Percentiles rank a stretch among this genome's conserved stretches.
These are phyloP conservation scores for Cicer judaicum DNA, from an alignment of 306 rosid species.

Conservation along the genomic window DNA sequence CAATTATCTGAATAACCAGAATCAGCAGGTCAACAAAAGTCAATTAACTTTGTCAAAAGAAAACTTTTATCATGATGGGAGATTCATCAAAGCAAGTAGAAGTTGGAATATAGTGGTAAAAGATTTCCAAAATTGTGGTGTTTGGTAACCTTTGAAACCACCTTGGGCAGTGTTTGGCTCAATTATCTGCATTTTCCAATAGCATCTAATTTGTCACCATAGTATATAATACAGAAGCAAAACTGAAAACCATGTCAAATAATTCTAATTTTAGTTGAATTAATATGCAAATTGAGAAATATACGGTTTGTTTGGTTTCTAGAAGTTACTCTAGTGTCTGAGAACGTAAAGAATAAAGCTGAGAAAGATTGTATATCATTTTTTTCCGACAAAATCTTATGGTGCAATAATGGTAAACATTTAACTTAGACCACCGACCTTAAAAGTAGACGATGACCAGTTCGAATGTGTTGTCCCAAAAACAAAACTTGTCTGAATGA, in stretches of 20 bases:
- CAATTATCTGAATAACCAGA: not conserved
- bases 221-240: not conserved
- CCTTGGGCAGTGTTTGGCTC: not conserved
- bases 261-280: not conserved
- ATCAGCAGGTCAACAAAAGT: not conserved
- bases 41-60: not conserved
- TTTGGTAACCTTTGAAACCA: conserved; percentile 2
- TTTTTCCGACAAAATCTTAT: not conserved
- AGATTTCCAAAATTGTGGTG: not conserved
- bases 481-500: not conserved
- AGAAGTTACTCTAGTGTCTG: not conserved
- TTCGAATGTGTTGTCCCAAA: not conserved
- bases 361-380: not conserved
- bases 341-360: not conserved
- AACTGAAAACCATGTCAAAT: not conserved
- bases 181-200: not conserved
- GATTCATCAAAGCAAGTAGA: not conserved
- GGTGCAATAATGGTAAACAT: not conserved
- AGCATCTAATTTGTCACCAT: not conserved
- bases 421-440: not conserved
- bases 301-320: not conserved
- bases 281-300: not conserved
- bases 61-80: not conserved
- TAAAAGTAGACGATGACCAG: not conserved
- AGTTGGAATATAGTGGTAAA: not conserved